Percentiles rank a stretch among this genome's conserved stretches.
Conservation (phyloP, 73 alveolate species). For the Paramecium sexaurelia region DNA sequence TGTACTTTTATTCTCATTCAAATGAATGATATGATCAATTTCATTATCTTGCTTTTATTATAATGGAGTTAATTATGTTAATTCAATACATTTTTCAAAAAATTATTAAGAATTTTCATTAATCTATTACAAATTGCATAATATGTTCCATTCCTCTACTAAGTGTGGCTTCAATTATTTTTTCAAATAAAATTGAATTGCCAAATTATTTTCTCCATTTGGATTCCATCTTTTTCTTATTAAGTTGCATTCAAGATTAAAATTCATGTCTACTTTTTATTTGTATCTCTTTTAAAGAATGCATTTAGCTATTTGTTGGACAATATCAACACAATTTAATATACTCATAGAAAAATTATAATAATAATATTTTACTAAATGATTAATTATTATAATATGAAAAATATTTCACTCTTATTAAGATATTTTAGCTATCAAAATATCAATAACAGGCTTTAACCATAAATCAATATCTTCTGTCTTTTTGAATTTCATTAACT, state of each 20-base stretch:
- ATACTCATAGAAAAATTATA: neutral
- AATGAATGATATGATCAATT: neutral
- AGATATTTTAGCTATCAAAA: neutral
- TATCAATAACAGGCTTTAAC: conserved; percentile 4
- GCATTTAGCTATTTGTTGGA: neutral
- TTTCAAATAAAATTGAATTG: conserved; percentile 17
- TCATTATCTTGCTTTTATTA: neutral
- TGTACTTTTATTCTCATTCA: conserved; percentile 22
- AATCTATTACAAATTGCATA: neutral
- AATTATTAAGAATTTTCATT: neutral
- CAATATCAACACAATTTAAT: neutral
- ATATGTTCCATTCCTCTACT: conserved; percentile 26
- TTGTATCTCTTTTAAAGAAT: neutral
- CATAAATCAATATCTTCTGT: conserved; percentile 15
- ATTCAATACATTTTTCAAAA: conserved; percentile 28
- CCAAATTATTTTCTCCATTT: neutral
- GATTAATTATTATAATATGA: neutral
- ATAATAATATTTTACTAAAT: neutral
- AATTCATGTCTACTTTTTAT: neutral
- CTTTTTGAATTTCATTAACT: neutral
- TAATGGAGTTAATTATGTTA: neutral
- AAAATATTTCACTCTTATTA: neutral
- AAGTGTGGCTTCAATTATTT: neutral
- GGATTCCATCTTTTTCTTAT: conserved; percentile 23
- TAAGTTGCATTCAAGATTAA: neutral